These are phyloP conservation scores for Chrysochromulina parva DNA, from an alignment of 78 protist genomes.

Conservation along the genomic window DNA sequence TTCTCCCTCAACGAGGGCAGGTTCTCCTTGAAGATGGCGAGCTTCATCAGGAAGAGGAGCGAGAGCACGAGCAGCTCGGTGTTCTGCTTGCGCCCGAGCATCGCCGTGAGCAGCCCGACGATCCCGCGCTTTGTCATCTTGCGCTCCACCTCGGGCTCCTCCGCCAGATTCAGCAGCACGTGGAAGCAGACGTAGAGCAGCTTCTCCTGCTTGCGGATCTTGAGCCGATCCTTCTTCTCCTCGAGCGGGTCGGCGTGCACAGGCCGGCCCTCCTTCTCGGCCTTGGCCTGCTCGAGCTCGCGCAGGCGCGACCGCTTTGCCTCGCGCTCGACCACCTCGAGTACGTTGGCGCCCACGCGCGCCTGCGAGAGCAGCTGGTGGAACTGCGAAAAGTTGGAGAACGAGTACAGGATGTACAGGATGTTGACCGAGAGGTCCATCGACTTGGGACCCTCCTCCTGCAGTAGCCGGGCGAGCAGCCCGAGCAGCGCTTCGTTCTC, in stretches of 20 bases:
- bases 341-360: slow-evolving; percentile 1
- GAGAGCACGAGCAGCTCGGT: slow-evolving; percentile 5
- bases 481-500: not conserved
- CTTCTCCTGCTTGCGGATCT: not conserved
- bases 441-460: not conserved
- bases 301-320: not conserved
- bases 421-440: slow-evolving; percentile 29
- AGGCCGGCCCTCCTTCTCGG: too few relatives aligned
- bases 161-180: slow-evolving; percentile 49
- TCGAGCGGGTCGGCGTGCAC: too few relatives aligned
- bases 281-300: too few relatives aligned
- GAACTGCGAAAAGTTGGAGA: slow-evolving; percentile 37
- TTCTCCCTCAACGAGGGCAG: not conserved
- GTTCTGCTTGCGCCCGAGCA: slow-evolving; percentile 9
- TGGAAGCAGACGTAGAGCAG: slow-evolving; percentile 31
- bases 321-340: not conserved
- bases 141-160: slow-evolving; percentile 34
- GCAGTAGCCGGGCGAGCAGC: not conserved
- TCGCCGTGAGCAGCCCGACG: not conserved
- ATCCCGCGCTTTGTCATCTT: slow-evolving; percentile 21
- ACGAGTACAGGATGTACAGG: not conserved
- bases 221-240: not conserved
- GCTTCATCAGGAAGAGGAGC: slow-evolving; percentile 28
- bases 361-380: not conserved
- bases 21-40: slow-evolving; percentile 41